Base-by-base conservation (phyloP, 306 rosid species). In the Cucumis cinereus region DNA sequence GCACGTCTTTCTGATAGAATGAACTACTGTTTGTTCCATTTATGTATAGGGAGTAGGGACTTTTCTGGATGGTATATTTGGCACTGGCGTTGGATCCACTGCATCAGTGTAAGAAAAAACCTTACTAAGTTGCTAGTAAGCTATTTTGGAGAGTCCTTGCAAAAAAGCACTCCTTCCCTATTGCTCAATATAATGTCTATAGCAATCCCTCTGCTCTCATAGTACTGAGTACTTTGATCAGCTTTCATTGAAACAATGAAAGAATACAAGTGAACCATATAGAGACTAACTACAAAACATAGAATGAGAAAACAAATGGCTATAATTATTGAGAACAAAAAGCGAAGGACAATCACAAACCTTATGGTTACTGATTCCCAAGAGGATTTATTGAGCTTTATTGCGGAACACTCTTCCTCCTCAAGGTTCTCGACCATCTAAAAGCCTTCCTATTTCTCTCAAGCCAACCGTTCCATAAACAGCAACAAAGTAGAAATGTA, bases 21-120 rank as follows among this genome's bases (percentile, higher is more conserved):
- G 1, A 36, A n/a, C 30, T 52, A 11, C 28, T 74, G 10, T 35
- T 14, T 54, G 8, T 54, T 54, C 28, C 28, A 54, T 70, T 36
- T 55, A 57, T 55, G 23, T 52, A 71, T 88, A 93, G 98, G 97
- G 98, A 22, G 64, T 91, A 74, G 82, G 80, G 61, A 91, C 97
- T 79, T 78, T 94, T 43, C 68, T 94, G 89, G 56, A 82, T 89
- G 97, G 91, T 69, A 26, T 87, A 57, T 91, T 91, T 58, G 97
- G 97, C 78, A n/a, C 97, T 26, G 88, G 79, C 78, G 84, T 60
- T 77, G 96, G 94, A 79, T 77, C 90, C 70, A 80, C 94, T 53
- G 96, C 98, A 74, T 93, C 98, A 79, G 94, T 88, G 98, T 94
- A 87, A 82, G 63, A 49, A 66, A 14, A 49, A 40, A 47, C 26